Evolutionary conservation across 768 basidiomycete genomes (phyloP).

Genomic region (Leccinellum luteum): DNA sequence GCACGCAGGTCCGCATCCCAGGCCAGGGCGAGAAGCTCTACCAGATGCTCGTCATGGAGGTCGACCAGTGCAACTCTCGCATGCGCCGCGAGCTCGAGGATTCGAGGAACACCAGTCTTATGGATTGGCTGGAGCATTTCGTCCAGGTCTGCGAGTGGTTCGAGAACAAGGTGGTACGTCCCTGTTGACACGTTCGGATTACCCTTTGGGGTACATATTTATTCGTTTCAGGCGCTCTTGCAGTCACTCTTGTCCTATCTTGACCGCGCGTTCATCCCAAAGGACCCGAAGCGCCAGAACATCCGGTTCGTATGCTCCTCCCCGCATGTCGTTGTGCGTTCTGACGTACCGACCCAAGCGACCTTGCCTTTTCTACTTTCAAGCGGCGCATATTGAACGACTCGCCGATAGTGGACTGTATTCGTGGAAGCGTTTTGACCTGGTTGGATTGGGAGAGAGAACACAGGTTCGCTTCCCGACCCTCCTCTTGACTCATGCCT

Average conservation of each 20-base stretch:
- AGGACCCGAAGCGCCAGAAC: constrained; percentile 34
- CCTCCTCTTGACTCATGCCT: neutral
- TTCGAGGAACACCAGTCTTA: constrained; percentile 21
- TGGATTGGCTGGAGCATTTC: constrained; percentile 59
- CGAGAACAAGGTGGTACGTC: constrained; percentile 58
- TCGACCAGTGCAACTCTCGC: constrained; percentile 51
- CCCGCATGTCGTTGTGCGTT: neutral
- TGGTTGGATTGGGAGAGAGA: constrained; percentile 60
- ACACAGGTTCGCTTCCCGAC: constrained; percentile 27
- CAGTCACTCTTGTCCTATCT: constrained; percentile 66
- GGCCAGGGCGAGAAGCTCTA: constrained; percentile 59
- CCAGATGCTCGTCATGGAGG: constrained; percentile 52
- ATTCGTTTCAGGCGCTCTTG: constrained; percentile 46
- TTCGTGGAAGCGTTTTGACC: constrained; percentile 44
- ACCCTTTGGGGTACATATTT: constrained; percentile 1
- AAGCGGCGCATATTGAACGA: constrained; percentile 49
- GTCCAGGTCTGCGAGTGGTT: constrained; percentile 61
- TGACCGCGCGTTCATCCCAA: constrained; percentile 61
- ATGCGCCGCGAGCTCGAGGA: constrained; percentile 40
- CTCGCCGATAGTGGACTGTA: constrained; percentile 38
- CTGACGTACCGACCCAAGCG: constrained; percentile 30
- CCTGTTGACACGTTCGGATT: neutral
- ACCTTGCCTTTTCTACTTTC: constrained; percentile 59
- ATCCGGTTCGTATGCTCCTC: constrained; percentile 44
- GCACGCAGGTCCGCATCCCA: constrained; percentile 49